Evolutionary conservation across 352 stramenopile species (phyloP).

Genomic region (Halophytophthora polymorphica): DNA sequence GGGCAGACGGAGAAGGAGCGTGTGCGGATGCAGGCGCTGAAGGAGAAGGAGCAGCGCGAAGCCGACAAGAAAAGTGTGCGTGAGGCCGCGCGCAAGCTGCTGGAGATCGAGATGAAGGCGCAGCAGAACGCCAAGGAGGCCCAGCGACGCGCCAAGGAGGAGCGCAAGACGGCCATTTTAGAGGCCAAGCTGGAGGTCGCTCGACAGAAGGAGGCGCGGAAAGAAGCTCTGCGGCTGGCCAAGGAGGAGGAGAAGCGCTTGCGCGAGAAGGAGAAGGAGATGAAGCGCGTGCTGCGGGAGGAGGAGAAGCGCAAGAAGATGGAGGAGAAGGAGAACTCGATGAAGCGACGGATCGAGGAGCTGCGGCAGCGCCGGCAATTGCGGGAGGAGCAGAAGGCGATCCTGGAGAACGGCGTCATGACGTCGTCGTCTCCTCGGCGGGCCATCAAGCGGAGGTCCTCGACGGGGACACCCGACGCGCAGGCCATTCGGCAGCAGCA

Average conservation of each 20-base stretch:
- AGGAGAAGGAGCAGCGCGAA: conserved; percentile 56
- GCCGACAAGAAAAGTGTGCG: conserved; percentile 69
- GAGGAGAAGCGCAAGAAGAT: conserved; percentile 70
- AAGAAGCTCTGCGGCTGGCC: conserved; percentile 53
- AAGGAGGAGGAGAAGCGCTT: conserved; percentile 69
- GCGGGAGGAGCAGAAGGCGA: conserved; percentile 65
- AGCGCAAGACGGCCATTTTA: conserved; percentile 66
- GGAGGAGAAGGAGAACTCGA: conserved; percentile 66
- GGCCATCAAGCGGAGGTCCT: conserved; percentile 16
- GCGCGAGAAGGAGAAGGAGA: conserved; percentile 68
- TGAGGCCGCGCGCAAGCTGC: conserved; percentile 58
- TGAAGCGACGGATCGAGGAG: conserved; percentile 77
- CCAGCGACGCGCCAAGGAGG: conserved; percentile 59
- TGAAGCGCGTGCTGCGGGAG: conserved; percentile 62
- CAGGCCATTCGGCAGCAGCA: conserved; percentile 42
- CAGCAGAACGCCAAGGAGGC: conserved; percentile 76
- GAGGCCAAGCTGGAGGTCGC: conserved; percentile 59
- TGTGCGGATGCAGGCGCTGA: conserved; percentile 20
- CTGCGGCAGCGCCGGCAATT: conserved; percentile 57
- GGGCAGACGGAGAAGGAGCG: conserved; percentile 25
- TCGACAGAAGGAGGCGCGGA: conserved; percentile 62
- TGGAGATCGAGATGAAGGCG: conserved; percentile 77
- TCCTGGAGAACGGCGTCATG: conserved; percentile 72
- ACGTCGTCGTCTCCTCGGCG: conserved; percentile 34
- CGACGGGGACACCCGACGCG: conserved; percentile 13